Base-by-base conservation (phyloP, 2,329 filamentous ascomycete species). In the Fusarium musae region DNA sequence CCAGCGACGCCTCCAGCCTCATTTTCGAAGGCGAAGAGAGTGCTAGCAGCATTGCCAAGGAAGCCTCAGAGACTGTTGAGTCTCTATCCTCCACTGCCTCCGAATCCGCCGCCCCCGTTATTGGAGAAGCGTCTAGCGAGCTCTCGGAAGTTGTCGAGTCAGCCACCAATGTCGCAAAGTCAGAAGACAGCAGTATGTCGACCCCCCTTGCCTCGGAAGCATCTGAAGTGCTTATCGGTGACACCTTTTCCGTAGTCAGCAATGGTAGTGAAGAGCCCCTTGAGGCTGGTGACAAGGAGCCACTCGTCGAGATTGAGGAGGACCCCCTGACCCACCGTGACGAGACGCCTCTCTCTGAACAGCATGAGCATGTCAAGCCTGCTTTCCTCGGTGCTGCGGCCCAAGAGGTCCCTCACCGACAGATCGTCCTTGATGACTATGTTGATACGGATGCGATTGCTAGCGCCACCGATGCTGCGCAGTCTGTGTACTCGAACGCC, bases 401-500 rank as follows among this genome's bases (percentile, higher is more conserved):
- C 6, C 85, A 88, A 67, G 82, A 83, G 13, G 87, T 87, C 1
- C 83, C 87, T 11, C 84, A 82, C 39, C 83, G 85, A 40, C 79
- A 84, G 64, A 84, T 85, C 17, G 83, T 89, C n/a, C 73, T 89
- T 26, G 87, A 88, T 16, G 85, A 87, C 13, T 84, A 87, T 46
- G 78, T 81, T 6, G 80, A 82, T 49, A 77, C 81, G 2, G 81
- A 85, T 40, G 50, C 69, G 7, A 63, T 80, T 23, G 80, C 81
- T 4, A 83, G 79, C 64, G 82, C 84, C 58, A 83, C 83, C 6
- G 80, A 82, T 30, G 84, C 86, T 21, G 86, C 87, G 9, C 84
- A 87, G 67, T 86, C 87, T 11, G 89, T 87, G 12, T 95, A 94
- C 80, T 88, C 87, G 13, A 87, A 87, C 30, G 93, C 93, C 26